Conservation (phyloP, 805 yeast genomes). For the Lipomyces yamadae region DNA sequence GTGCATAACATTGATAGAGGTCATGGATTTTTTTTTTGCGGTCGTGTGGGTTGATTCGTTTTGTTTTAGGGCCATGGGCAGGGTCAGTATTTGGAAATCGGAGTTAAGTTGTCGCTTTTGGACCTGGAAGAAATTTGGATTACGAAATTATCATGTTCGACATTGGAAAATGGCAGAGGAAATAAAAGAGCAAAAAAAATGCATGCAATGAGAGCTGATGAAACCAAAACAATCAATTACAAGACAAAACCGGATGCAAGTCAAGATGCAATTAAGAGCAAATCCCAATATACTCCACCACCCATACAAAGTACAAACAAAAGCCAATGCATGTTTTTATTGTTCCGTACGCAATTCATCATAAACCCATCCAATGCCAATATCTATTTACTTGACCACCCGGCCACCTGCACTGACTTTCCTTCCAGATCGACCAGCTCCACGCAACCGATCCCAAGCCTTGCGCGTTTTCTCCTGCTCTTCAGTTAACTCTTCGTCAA, state of each 20-base stretch:
- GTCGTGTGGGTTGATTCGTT: not conserved
- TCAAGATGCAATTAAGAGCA: not conserved
- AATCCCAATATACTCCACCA: slow-evolving; percentile 1
- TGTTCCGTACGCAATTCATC: not conserved
- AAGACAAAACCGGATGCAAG: not conserved
- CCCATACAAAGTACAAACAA: not conserved
- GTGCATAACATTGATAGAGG: not conserved
- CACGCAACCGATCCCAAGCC: slow-evolving; percentile 25
- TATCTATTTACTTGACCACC: slow-evolving; percentile 17
- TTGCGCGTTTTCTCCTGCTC: slow-evolving; percentile 20
- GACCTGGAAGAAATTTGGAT: slow-evolving; percentile 1
- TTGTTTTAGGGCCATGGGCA: not conserved
- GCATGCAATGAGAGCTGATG: not conserved
- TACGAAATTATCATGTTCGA: not conserved
- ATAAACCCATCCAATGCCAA: not conserved
- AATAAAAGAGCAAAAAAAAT: too few species aligned
- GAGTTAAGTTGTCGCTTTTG: slow-evolving; percentile 3
- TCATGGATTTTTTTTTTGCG: not conserved
- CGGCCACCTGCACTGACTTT: slow-evolving; percentile 34
- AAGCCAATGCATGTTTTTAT: not conserved
- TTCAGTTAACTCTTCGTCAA: slow-evolving; percentile 16
- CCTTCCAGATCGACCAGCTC: slow-evolving; percentile 21
- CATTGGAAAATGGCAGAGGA: too few species aligned
- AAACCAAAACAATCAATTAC: not conserved
- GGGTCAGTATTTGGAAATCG: not conserved